phyloP scores from a whole-genome alignment of 2,329 filamentous ascomycete species.

The Colletotrichum costaricense region DNA sequence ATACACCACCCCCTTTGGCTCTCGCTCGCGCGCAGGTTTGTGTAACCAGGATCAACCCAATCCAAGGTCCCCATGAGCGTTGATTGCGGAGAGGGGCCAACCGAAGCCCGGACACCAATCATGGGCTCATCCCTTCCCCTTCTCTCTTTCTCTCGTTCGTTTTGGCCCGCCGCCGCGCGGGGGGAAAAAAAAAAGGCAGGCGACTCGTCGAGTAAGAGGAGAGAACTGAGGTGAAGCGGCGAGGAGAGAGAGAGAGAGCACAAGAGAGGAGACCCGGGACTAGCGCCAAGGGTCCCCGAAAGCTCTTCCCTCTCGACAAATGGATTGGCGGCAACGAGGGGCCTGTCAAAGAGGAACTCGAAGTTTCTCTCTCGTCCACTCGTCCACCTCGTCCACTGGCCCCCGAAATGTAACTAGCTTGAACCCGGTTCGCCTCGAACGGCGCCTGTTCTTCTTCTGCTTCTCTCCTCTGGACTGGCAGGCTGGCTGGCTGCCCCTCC shows the following conservation, averaged over 20 bases:
- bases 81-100: slow-evolving; percentile 31
- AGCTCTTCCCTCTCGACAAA: not conserved
- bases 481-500: no score
- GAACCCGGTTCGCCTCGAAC: slow-evolving; percentile 16
- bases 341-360: slow-evolving; percentile 1
- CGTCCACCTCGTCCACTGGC: not conserved
- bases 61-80: slow-evolving; percentile 19
- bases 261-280: not conserved
- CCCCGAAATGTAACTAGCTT: slow-evolving; percentile 19
- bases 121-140: slow-evolving; percentile 4
- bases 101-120: slow-evolving; percentile 16
- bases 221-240: not conserved
- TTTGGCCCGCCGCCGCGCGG: not conserved
- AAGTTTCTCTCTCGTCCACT: not conserved
- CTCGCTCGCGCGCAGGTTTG: slow-evolving; percentile 8
- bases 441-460: slow-evolving; percentile 1
- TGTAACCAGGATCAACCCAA: slow-evolving; percentile 31
- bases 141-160: slow-evolving; percentile 10
- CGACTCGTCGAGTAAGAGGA: not conserved
- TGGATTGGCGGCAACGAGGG: not conserved
- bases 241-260: not conserved
- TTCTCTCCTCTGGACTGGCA: not conserved
- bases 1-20: not conserved
- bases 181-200: not conserved
- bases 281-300: slow-evolving; percentile 25